Percentiles rank a stretch among this genome's conserved stretches.
These are phyloP conservation scores for Sphagnum contortum DNA, from an alignment of 225 moss, liverwort and hornwort genomes.

Conservation along the genomic window DNA sequence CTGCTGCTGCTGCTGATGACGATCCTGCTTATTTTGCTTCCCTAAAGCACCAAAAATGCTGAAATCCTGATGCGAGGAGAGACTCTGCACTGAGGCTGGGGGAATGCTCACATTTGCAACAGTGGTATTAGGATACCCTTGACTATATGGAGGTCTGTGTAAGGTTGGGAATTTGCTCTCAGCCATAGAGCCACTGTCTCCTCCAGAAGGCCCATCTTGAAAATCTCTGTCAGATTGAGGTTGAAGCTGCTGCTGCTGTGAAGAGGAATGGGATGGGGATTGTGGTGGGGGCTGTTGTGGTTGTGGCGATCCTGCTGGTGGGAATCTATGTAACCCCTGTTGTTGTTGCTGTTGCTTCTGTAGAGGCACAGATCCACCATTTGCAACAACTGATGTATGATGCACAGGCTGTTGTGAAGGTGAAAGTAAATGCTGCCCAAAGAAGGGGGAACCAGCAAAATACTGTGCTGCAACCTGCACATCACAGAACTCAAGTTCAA, in stretches of 20 bases:
- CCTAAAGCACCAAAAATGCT: conserved; percentile 40
- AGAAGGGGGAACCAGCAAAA: conserved; percentile 57
- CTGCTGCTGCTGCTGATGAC: conserved; percentile 11
- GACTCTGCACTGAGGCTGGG: conserved; percentile 19
- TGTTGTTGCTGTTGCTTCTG: conserved; percentile 34
- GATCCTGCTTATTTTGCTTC: conserved; percentile 39
- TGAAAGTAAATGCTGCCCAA: conserved; percentile 52
- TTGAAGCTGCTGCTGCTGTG: conserved; percentile 21
- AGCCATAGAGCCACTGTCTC: conserved; percentile 47
- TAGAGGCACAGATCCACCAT: conserved; percentile 15
- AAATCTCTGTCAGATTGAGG: conserved; percentile 43
- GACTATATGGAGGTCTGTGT: conserved; percentile 29
- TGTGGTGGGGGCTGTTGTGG: conserved; percentile 34
- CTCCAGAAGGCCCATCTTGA: conserved; percentile 8
- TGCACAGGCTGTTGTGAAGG: conserved; percentile 52
- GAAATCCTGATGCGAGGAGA: conserved; percentile 45
- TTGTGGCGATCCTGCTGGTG: conserved; percentile 24
- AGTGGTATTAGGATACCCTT: conserved; percentile 9
- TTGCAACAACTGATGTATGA: conserved; percentile 21
- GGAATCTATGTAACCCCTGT: conserved; percentile 35
- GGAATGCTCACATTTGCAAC: conserved; percentile 15
- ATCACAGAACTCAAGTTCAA: not conserved
- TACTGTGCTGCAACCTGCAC: conserved; percentile 61
- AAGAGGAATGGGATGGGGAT: conserved; percentile 30
- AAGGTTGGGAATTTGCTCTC: conserved; percentile 53